These are phyloP conservation scores for Paramecium sonneborni DNA, from an alignment of 73 alveolate genomes.

Conservation along the genomic window DNA sequence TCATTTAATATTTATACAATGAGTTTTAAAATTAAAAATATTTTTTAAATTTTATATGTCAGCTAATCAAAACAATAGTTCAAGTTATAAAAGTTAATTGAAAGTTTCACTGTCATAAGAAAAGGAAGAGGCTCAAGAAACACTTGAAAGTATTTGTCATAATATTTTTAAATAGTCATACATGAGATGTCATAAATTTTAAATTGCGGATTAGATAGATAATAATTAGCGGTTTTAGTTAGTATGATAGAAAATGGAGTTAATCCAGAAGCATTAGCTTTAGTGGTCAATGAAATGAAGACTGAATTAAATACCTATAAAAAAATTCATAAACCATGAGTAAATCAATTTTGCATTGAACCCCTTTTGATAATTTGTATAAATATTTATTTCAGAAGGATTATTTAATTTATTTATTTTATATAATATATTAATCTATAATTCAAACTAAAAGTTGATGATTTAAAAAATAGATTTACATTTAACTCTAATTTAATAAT, in stretches of 20 bases:
- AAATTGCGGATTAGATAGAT: slow-evolving; percentile 90
- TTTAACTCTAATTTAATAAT: too few species aligned
- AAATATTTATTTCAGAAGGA: background rate
- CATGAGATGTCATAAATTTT: slow-evolving; percentile 89
- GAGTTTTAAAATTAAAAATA: background rate
- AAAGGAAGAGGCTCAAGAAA: slow-evolving; percentile 59
- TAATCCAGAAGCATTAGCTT: slow-evolving; percentile 93
- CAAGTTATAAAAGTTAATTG: background rate
- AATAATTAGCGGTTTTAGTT: slow-evolving; percentile 79
- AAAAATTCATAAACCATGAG: slow-evolving; percentile 55
- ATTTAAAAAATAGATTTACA: too few species aligned
- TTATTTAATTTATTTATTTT: background rate
- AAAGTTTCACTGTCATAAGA: background rate
- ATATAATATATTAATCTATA: background rate
- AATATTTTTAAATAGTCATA: slow-evolving; percentile 54
- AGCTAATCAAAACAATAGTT: background rate
- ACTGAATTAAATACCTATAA: slow-evolving; percentile 85
- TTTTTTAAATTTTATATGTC: background rate
- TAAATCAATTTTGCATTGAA: background rate
- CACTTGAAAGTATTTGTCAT: slow-evolving; percentile 51
- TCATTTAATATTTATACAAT: background rate
- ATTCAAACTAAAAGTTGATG: too few species aligned
- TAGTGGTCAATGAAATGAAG: slow-evolving; percentile 88
- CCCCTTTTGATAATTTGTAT: background rate
- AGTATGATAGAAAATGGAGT: slow-evolving; percentile 94